Base-by-base conservation (phyloP, 1,139 yeast species). In the Pichia sp. region DNA sequence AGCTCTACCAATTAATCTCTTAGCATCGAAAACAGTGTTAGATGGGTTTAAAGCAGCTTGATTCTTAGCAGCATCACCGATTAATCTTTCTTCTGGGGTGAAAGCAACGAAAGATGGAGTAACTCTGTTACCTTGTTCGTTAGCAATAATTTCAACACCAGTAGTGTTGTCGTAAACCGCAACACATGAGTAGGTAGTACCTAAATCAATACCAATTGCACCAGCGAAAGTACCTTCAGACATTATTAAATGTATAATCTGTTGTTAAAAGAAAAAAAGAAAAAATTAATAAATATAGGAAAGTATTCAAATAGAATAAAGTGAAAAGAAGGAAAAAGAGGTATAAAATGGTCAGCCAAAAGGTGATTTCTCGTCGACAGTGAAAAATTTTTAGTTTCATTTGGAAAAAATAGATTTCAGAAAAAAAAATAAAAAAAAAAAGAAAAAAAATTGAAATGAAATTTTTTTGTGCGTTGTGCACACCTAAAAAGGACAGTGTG, bases 171-270 rank as follows among this genome's bases (percentile, higher is more conserved):
- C 95, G 76, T 78, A 87, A 74, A 87, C 86, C 66, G 97, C 97
- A 61, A 89, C 97, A 84, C 97, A 89, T 57, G 97, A 89, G 86
- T 90, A 87, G 61, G 96, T 87, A 66, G 97, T 89, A 82, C 97
- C 97, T 77, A 87, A 84, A 84, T 87, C 96, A 87, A 90, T 90
- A 79, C 98, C 97, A 78, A 90, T 89, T 77, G 97, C 97, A 60
- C 64, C 64, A 82, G 90, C 95, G 86, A 86, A 90, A 78, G 90
- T 95, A 85, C 96, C 96, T 82, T 90, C 97, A 82, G 90, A 87
- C 90, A 83, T 83, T 70, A 40, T 51, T n/a, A n/a, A n/a, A n/a
- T n/a, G n/a, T n/a, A n/a, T n/a, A n/a, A n/a, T n/a, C n/a, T n/a
- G 38, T 41, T 40, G 41, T 7, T 22, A 30, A 32, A 33, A 35